Percentiles rank a stretch among this genome's conserved stretches.
These are phyloP conservation scores for Linnemannia elongata DNA, from an alignment of 192 early-diverging fungal genomes.

Conservation along the genomic window DNA sequence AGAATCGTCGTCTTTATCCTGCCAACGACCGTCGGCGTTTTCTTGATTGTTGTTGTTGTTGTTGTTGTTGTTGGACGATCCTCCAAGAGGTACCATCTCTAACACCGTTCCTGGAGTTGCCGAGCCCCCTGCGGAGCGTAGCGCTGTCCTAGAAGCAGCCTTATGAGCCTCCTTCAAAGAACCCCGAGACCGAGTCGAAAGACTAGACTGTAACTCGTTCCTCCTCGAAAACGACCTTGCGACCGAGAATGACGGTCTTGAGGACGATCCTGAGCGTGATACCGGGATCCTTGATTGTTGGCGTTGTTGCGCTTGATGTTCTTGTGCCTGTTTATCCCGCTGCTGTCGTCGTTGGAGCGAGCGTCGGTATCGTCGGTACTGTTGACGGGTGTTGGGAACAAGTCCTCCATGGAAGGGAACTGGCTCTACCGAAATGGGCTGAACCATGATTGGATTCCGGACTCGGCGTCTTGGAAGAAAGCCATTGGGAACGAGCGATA, in stretches of 20 bases:
- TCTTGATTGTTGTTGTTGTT: background rate
- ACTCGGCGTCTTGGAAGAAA: background rate
- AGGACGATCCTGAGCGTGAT: background rate
- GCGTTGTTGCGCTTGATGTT: background rate
- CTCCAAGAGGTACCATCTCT: background rate
- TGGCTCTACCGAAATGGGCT: constrained; percentile 52
- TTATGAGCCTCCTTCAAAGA: constrained; percentile 12
- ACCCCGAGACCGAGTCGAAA: background rate
- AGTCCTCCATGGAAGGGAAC: constrained; percentile 39
- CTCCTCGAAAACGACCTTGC: background rate
- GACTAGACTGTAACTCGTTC: background rate
- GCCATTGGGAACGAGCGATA: background rate
- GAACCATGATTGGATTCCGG: constrained; percentile 33
- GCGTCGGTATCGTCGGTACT: constrained; percentile 30
- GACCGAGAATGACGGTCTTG: background rate
- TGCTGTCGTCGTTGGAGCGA: background rate
- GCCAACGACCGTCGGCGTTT: background rate
- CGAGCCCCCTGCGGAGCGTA: background rate
- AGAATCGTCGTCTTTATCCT: background rate
- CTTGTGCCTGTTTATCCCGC: background rate
- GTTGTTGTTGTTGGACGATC: background rate
- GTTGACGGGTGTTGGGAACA: constrained; percentile 27
- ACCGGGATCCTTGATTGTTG: background rate
- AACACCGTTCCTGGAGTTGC: background rate
- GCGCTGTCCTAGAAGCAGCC: constrained; percentile 15